Percentiles rank a stretch among this genome's conserved stretches.
phyloP scores from a whole-genome alignment of 2,329 filamentous ascomycete species.

The Paracoccidioides brasiliensis region DNA sequence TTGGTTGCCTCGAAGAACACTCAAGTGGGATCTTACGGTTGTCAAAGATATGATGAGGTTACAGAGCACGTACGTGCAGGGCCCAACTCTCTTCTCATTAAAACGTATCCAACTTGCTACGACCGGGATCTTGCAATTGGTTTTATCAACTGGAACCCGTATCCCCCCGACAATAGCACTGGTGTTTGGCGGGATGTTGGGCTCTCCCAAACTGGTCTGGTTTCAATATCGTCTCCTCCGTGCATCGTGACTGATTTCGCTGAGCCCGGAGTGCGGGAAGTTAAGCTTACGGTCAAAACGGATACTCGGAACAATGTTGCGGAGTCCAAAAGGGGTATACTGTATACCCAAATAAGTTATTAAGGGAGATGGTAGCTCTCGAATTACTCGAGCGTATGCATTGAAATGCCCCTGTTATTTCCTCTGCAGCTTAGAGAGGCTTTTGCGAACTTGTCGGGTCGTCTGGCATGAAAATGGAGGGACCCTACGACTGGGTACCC shows the following conservation, averaged over 20 bases:
- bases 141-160: constrained; percentile 51
- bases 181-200: constrained; percentile 50
- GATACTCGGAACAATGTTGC: constrained; percentile 25
- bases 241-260: constrained; percentile 35
- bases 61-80: constrained; percentile 29
- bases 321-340: constrained; percentile 7
- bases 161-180: constrained; percentile 49
- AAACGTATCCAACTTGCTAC: constrained; percentile 46
- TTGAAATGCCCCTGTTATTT: constrained; percentile 46
- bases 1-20: constrained; percentile 36
- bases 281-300: constrained; percentile 27
- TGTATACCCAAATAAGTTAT: constrained; percentile 18
- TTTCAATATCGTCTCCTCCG: constrained; percentile 33
- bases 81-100: constrained; percentile 41
- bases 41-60: constrained; percentile 41
- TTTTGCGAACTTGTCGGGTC: constrained; percentile 40
- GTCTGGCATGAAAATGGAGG: constrained; percentile 53
- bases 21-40: constrained; percentile 46
- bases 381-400: constrained; percentile 37
- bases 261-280: constrained; percentile 25
- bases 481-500: constrained; percentile 54
- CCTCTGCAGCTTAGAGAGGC: constrained; percentile 44
- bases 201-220: constrained; percentile 42
- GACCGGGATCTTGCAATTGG: constrained; percentile 46
- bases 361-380: constrained; percentile 32